Conservation (phyloP, 2,329 filamentous ascomycete species). For the Graphiopsis chlorocephala region DNA sequence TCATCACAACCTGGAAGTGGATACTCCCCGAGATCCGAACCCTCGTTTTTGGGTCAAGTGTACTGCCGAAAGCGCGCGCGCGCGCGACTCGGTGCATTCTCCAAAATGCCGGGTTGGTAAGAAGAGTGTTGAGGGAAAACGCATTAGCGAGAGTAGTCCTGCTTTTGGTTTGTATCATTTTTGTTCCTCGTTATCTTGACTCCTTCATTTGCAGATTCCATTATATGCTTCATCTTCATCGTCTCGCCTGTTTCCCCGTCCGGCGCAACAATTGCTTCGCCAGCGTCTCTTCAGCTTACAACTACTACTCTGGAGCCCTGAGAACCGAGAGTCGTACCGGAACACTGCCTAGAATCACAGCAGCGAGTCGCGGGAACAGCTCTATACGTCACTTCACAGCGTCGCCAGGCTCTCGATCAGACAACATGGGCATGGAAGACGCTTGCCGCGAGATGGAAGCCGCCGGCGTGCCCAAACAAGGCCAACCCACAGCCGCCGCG, state of each 20-base stretch:
- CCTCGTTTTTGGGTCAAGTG: not conserved
- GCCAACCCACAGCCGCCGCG: conserved; percentile 21
- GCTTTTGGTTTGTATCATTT: not conserved
- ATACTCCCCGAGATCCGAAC: not conserved
- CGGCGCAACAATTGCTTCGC: not conserved
- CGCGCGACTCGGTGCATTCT: not conserved
- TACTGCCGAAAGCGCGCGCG: not conserved
- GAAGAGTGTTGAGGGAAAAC: not conserved
- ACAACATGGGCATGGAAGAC: conserved; percentile 21
- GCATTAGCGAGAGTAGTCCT: not conserved
- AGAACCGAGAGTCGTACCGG: not conserved
- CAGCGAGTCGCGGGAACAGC: not conserved
- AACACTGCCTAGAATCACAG: not conserved
- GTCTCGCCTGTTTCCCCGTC: not conserved
- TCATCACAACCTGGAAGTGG: not conserved
- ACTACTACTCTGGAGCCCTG: not conserved
- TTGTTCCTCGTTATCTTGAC: not conserved
- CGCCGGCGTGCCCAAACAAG: conserved; percentile 24
- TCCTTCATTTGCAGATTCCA: not conserved
- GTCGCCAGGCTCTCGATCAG: not conserved
- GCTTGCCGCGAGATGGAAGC: conserved; percentile 29
- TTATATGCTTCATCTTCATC: not conserved
- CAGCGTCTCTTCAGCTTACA: not conserved
- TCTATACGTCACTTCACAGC: not conserved
- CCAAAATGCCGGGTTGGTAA: not conserved